phyloP scores from a whole-genome alignment of 164 flowering plant species.

The Liriodendron chinense region DNA sequence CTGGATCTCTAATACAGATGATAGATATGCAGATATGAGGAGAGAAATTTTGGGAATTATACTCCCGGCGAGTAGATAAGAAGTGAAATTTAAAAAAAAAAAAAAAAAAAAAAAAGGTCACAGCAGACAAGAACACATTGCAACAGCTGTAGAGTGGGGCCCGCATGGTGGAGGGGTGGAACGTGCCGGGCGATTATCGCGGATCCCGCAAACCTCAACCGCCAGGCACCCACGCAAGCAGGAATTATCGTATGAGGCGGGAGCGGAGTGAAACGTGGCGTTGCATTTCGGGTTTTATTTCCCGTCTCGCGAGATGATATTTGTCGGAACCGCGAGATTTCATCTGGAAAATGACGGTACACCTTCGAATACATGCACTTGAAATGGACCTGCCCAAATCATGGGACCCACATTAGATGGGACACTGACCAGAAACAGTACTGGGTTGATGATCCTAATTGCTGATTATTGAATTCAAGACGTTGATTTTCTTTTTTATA shows the following conservation, averaged over 20 bases:
- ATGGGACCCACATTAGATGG: too few relatives aligned
- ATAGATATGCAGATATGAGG: too few relatives aligned
- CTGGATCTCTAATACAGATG: too few relatives aligned
- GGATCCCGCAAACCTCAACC: constrained; percentile 46
- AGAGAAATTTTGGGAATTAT: too few relatives aligned
- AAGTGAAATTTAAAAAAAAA: too few relatives aligned
- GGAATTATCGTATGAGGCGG: background rate
- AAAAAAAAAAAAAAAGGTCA: background rate
- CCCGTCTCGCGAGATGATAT: background rate
- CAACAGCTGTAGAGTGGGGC: constrained; percentile 45
- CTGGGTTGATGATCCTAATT: too few relatives aligned
- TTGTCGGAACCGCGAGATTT: background rate
- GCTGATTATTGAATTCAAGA: too few relatives aligned
- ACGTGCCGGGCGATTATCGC: constrained; percentile 65
- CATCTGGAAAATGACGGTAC: background rate
- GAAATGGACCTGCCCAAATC: background rate
- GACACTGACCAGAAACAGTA: too few relatives aligned
- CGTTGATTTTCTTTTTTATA: too few relatives aligned
- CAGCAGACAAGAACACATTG: constrained; percentile 48
- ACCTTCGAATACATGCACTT: background rate
- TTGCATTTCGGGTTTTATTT: background rate
- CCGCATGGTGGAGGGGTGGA: constrained; percentile 32
- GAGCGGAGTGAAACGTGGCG: background rate
- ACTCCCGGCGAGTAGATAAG: too few relatives aligned
- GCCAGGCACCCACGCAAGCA: constrained; percentile 11